Evolutionary conservation across 345 rosid genomes (phyloP).

Genomic region (Aquilaria yunnanensis): DNA sequence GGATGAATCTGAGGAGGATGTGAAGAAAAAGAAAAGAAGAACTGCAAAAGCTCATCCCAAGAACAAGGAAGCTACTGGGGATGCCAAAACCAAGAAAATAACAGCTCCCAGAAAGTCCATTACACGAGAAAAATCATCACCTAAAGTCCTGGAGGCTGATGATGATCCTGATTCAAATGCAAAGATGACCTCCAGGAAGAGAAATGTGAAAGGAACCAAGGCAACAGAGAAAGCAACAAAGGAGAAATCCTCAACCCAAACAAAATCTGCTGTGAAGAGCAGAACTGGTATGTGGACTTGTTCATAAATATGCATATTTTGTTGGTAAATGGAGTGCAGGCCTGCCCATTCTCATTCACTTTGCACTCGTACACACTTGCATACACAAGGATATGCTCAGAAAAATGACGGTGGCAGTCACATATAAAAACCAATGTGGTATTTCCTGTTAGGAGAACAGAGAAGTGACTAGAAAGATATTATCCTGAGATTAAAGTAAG

Average conservation of each 20-base stretch:
- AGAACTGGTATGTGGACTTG: constrained; percentile 27
- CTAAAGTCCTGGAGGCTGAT: constrained; percentile 40
- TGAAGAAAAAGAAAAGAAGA: constrained; percentile 45
- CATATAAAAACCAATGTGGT: neutral
- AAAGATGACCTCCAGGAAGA: constrained; percentile 54
- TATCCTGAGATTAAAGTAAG: neutral
- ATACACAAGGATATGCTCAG: too few species aligned
- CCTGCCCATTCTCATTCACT: too few species aligned
- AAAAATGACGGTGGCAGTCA: too few species aligned
- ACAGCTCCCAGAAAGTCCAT: constrained; percentile 28
- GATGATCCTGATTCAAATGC: constrained; percentile 57
- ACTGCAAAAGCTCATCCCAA: constrained; percentile 32
- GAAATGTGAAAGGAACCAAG: constrained; percentile 30
- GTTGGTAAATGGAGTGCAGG: too few species aligned
- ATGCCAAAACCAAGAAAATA: constrained; percentile 46
- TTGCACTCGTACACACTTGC: too few species aligned
- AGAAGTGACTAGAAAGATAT: neutral
- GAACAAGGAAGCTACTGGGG: constrained; percentile 53
- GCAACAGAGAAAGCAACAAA: constrained; percentile 49
- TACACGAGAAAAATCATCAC: constrained; percentile 44
- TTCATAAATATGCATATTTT: neutral
- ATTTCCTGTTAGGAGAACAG: neutral
- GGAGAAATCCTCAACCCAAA: constrained; percentile 39
- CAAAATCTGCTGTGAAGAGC: constrained; percentile 44
- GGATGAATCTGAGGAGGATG: constrained; percentile 73